phyloP scores from a whole-genome alignment of 345 rosid species.

The Lagerstroemia speciosa region DNA sequence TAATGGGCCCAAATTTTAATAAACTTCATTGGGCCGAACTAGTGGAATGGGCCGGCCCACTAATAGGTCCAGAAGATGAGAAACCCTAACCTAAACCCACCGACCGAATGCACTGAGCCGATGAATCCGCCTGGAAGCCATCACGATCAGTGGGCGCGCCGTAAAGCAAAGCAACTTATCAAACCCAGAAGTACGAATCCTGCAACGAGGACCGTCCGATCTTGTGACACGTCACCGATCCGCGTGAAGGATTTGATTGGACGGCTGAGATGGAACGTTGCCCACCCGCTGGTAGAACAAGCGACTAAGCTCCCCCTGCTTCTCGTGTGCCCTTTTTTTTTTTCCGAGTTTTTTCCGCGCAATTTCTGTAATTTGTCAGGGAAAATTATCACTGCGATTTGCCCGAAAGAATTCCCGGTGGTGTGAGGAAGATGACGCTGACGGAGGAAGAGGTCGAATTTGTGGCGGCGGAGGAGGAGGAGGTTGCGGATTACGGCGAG shows the following conservation, averaged over 20 bases:
- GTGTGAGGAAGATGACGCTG: constrained; percentile 8
- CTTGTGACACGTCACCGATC: constrained; percentile 16
- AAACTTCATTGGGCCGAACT: not conserved
- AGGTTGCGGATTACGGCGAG: constrained; percentile 9
- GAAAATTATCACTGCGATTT: constrained; percentile 4
- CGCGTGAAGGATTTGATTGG: constrained; percentile 2
- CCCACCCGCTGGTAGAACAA: constrained; percentile 5
- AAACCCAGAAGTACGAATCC: constrained; percentile 4
- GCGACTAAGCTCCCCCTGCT: not conserved
- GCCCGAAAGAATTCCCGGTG: constrained; percentile 1
- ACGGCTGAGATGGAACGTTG: constrained; percentile 11
- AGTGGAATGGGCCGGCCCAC: not conserved
- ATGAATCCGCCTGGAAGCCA: too few relatives aligned
- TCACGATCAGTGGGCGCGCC: not conserved
- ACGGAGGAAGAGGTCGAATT: constrained; percentile 9
- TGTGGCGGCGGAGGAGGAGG: constrained; percentile 9
- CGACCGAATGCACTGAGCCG: not conserved
- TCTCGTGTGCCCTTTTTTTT: not conserved
- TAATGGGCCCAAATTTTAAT: not conserved
- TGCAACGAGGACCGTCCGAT: constrained; percentile 15
- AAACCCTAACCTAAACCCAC: not conserved
- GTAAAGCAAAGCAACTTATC: not conserved
- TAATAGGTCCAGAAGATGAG: not conserved
- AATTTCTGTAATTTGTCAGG: not conserved
- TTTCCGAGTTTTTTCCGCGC: not conserved